A percentile compares a stretch with the other conserved stretches of the same genome.
Evolutionary conservation across 2,329 filamentous ascomycete genomes (phyloP).

Genomic region (Colletotrichum spinosum): DNA sequence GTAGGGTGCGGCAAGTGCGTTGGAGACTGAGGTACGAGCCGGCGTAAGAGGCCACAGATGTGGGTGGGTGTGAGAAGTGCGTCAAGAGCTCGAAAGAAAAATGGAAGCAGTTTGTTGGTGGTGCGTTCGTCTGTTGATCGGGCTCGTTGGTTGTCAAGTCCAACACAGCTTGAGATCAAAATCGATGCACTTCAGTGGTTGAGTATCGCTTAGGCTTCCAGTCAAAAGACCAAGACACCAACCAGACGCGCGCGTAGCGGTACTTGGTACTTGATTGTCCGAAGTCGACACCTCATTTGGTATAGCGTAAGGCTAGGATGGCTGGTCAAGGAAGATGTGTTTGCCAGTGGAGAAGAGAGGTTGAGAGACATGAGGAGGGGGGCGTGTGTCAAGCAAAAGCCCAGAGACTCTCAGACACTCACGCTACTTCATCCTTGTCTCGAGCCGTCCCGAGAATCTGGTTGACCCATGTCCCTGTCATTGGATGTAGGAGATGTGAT

Average conservation of each 20-base stretch:
- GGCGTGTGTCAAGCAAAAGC: neutral
- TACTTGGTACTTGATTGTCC: conserved; percentile 12
- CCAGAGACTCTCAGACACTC: neutral
- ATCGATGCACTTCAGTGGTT: conserved; percentile 22
- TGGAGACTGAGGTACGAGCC: conserved; percentile 5
- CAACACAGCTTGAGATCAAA: neutral
- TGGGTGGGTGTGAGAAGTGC: conserved; percentile 25
- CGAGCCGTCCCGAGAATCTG: conserved; percentile 17
- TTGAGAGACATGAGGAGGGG: neutral
- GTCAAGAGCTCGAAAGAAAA: conserved; percentile 17
- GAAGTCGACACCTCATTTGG: conserved; percentile 14
- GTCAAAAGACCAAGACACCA: conserved; percentile 3
- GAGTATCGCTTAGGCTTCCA: conserved; percentile 26
- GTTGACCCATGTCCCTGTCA: conserved; percentile 20
- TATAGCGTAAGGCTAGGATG: conserved; percentile 8
- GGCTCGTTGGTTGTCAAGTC: conserved; percentile 23
- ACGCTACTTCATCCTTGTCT: conserved; percentile 10
- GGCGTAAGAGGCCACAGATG: conserved; percentile 1
- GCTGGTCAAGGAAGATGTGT: neutral
- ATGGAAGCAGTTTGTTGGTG: conserved; percentile 8
- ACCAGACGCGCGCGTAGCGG: conserved; percentile 27
- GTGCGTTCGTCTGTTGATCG: conserved; percentile 19
- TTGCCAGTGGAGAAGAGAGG: neutral
- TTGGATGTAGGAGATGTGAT: neutral
- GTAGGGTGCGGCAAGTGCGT: conserved; percentile 17